These are phyloP conservation scores for Basipetospora chlamydospora DNA, from an alignment of 2,329 filamentous ascomycete genomes.

Conservation along the genomic window DNA sequence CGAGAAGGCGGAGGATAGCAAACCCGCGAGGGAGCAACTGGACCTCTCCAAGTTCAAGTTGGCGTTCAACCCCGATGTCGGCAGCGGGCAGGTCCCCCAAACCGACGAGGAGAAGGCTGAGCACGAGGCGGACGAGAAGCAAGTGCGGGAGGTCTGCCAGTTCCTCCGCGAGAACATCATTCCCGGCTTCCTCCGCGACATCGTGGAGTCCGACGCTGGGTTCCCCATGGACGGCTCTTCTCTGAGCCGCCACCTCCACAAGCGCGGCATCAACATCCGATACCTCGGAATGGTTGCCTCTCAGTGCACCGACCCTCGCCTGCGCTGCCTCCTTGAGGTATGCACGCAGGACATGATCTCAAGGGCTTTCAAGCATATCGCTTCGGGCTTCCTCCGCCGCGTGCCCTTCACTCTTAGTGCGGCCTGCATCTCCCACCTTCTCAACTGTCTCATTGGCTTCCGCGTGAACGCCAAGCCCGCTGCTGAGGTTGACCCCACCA, in stretches of 20 bases:
- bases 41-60: constrained; percentile 82
- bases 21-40: constrained; percentile 49
- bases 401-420: constrained; percentile 69
- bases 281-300: constrained; percentile 80
- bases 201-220: constrained; percentile 83
- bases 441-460: constrained; percentile 82
- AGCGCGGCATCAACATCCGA: constrained; percentile 90
- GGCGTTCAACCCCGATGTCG: constrained; percentile 85
- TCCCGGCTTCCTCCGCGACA: constrained; percentile 71
- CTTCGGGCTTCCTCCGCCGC: constrained; percentile 63
- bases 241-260: constrained; percentile 76
- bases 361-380: constrained; percentile 89
- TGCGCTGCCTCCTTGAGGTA: constrained; percentile 64
- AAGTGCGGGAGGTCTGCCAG: constrained; percentile 71
- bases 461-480: constrained; percentile 63
- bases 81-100: constrained; percentile 81
- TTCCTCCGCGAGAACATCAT: constrained; percentile 66
- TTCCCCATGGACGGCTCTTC: constrained; percentile 99
- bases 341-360: constrained; percentile 84
- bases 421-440: constrained; percentile 66
- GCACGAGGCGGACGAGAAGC: constrained; percentile 69
- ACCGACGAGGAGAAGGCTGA: constrained; percentile 80
- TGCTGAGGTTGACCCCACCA: constrained; percentile 59
- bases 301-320: constrained; percentile 48
- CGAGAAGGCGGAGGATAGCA: constrained; percentile 10